A percentile compares a stretch with the other conserved stretches of the same genome.
phyloP scores from a whole-genome alignment of 257 asterid species.

The Nyctanthes arbortristis region DNA sequence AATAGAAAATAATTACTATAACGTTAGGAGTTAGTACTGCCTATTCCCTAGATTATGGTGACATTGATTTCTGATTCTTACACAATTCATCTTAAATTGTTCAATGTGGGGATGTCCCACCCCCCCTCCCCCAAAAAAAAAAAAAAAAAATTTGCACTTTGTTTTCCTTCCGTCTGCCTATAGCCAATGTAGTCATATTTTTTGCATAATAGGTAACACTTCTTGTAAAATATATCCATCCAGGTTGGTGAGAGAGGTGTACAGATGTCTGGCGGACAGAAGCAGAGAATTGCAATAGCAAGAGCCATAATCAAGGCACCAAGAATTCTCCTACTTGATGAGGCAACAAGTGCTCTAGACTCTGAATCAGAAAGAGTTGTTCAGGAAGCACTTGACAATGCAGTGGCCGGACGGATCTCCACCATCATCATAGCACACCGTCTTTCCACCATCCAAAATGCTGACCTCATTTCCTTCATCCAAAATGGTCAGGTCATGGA shows the following conservation, averaged over 20 bases:
- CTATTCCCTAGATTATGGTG: not conserved
- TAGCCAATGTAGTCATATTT: not conserved
- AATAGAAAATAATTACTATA: too few relatives aligned
- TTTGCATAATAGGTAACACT: too few relatives aligned
- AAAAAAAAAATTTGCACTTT: too few relatives aligned
- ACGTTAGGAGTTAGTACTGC: too few relatives aligned
- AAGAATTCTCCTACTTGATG: constrained; percentile 80
- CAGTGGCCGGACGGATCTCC: constrained; percentile 80
- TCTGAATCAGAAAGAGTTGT: constrained; percentile 80
- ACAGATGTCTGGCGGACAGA: constrained; percentile 96
- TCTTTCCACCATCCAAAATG: constrained; percentile 82
- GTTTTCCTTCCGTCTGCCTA: too few relatives aligned
- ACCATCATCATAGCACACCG: constrained; percentile 91
- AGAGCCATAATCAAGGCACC: constrained; percentile 84
- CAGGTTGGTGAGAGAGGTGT: constrained; percentile 97
- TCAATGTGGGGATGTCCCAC: too few relatives aligned
- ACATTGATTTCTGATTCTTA: not conserved
- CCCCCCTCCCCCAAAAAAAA: too few relatives aligned
- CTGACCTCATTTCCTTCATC: constrained; percentile 72
- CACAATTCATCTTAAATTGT: not conserved
- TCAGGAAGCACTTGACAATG: constrained; percentile 87
- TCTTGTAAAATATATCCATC: too few relatives aligned
- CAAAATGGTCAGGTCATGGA: constrained; percentile 67
- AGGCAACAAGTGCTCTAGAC: constrained; percentile 95
- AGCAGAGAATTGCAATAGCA: constrained; percentile 92